Conservation (phyloP, 202 grass and related monocot species). For the Saccharum hybrid region DNA sequence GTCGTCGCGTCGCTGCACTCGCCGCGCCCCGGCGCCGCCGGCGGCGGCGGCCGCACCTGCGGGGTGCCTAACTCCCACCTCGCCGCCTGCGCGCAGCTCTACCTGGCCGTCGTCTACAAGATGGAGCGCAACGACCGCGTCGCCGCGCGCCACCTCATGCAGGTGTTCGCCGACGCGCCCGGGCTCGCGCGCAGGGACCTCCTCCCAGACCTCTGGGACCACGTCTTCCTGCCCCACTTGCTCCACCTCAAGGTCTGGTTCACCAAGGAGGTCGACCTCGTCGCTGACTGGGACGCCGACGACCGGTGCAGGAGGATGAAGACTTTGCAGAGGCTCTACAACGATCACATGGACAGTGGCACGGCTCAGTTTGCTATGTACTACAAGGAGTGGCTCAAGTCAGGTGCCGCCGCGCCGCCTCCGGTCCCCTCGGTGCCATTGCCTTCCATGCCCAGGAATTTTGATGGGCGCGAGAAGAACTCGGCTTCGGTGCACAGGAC, state of each 20-base stretch:
- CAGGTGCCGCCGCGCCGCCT: constrained; percentile 64
- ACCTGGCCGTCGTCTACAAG: constrained; percentile 85
- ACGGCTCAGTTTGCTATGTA: constrained; percentile 79
- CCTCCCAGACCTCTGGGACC: constrained; percentile 90
- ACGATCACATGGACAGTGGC: constrained; percentile 85
- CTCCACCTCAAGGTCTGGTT: constrained; percentile 96
- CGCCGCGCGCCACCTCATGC: constrained; percentile 80
- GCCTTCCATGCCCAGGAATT: constrained; percentile 46
- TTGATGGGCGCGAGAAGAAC: constrained; percentile 43
- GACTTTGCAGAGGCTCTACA: constrained; percentile 69
- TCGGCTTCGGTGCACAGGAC: constrained; percentile 56
- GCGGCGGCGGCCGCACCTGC: constrained; percentile 31
- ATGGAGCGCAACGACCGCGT: constrained; percentile 80
- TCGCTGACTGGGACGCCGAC: constrained; percentile 40
- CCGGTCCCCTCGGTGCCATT: constrained; percentile 71
- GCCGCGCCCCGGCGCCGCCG: background rate
- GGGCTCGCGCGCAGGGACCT: constrained; percentile 75
- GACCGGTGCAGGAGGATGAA: constrained; percentile 56
- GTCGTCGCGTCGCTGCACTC: constrained; percentile 78
- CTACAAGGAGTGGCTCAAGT: constrained; percentile 96
- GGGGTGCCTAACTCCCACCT: constrained; percentile 80
- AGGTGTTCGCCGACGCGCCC: constrained; percentile 88
- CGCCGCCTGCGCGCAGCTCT: constrained; percentile 84
- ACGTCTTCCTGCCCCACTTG: constrained; percentile 91
- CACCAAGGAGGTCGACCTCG: constrained; percentile 61